phyloP scores from a whole-genome alignment of 768 basidiomycete species.

The Tephrocybe sp. region DNA sequence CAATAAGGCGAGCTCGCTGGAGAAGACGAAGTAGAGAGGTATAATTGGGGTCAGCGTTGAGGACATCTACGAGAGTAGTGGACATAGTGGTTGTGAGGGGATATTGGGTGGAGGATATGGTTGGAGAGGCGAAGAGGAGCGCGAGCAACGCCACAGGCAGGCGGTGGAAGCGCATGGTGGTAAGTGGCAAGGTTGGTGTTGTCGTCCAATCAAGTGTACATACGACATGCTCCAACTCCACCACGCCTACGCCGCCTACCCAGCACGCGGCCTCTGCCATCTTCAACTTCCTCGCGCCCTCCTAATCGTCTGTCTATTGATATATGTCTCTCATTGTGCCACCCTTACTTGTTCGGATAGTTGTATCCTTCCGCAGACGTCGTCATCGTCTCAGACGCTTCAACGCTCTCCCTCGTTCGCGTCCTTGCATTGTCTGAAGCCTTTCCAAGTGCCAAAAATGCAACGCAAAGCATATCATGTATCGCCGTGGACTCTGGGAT shows the following conservation, averaged over 20 bases:
- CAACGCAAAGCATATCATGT: slow-evolving; percentile 48
- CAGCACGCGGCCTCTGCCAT: slow-evolving; percentile 52
- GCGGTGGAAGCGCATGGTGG: slow-evolving; percentile 16
- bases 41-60: slow-evolving; percentile 75
- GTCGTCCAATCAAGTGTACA: neutral
- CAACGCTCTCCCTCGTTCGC: slow-evolving; percentile 57
- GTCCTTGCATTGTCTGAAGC: slow-evolving; percentile 80
- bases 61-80: slow-evolving; percentile 73
- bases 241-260: slow-evolving; percentile 43
- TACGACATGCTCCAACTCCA: slow-evolving; percentile 38
- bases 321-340: slow-evolving; percentile 13
- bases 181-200: neutral
- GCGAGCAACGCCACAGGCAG: slow-evolving; percentile 24
- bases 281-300: slow-evolving; percentile 53
- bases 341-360: slow-evolving; percentile 33
- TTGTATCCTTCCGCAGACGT: slow-evolving; percentile 71
- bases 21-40: slow-evolving; percentile 71
- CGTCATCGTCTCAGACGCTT: slow-evolving; percentile 71
- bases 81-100: slow-evolving; percentile 31
- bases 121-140: slow-evolving; percentile 26
- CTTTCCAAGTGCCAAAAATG: slow-evolving; percentile 57
- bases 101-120: slow-evolving; percentile 30
- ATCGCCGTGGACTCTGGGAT: slow-evolving; percentile 73
- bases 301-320: slow-evolving; percentile 51
- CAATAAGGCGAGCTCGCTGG: slow-evolving; percentile 84